These are phyloP conservation scores for Neurospora tetrasperma DNA, from an alignment of 495 filamentous ascomycete genomes.

Conservation along the genomic window DNA sequence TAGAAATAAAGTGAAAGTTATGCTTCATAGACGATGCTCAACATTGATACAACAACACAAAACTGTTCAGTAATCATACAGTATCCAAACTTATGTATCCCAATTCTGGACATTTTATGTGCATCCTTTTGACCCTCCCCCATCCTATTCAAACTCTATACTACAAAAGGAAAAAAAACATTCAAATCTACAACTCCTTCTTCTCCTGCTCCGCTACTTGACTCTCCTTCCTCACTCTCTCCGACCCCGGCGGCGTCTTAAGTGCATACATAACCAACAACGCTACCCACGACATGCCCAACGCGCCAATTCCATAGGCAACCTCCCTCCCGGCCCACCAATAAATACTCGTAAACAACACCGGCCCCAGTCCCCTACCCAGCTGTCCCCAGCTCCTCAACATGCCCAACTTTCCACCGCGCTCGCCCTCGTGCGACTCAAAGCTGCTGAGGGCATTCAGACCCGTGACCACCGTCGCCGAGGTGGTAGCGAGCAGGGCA, in stretches of 20 bases:
- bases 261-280: constrained; percentile 61
- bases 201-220: constrained; percentile 15
- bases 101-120: not conserved
- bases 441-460: constrained; percentile 87
- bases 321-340: constrained; percentile 94
- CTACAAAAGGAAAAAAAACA: not conserved
- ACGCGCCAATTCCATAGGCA: constrained; percentile 71
- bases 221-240: constrained; percentile 12
- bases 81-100: not conserved
- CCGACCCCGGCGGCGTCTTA: constrained; percentile 36
- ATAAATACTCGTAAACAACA: constrained; percentile 92
- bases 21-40: not conserved
- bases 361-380: constrained; percentile 73
- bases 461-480: constrained; percentile 87
- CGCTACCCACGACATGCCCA: constrained; percentile 65
- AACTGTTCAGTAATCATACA: not conserved
- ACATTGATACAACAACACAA: not conserved
- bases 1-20: not conserved
- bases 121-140: not conserved
- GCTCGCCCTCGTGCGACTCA: constrained; percentile 67
- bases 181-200: constrained; percentile 25
- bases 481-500: constrained; percentile 74
- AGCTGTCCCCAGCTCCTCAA: constrained; percentile 78
- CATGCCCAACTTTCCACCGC: constrained; percentile 76
- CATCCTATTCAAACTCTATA: too few relatives aligned